These are phyloP conservation scores for Arachis stenosperma DNA, from an alignment of 306 rosid species.

Conservation along the genomic window DNA sequence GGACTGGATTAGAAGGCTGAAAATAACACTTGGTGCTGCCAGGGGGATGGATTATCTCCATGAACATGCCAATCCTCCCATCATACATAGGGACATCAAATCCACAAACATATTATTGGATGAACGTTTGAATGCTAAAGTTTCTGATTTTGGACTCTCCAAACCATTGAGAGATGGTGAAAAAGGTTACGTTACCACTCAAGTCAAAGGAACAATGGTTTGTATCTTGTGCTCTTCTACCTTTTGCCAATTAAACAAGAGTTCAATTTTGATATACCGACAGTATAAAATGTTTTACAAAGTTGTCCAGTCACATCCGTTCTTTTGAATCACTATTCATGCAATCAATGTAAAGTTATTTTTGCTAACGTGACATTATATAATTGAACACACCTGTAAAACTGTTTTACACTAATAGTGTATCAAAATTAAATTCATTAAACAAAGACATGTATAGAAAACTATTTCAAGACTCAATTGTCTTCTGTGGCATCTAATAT, in stretches of 20 bases:
- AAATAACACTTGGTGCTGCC: slow-evolving; percentile 70
- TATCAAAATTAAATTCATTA: too few species aligned
- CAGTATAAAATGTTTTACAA: too few species aligned
- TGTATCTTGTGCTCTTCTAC: slow-evolving; percentile 34
- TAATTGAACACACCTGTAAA: too few species aligned
- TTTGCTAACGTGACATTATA: too few species aligned
- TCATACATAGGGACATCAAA: slow-evolving; percentile 85
- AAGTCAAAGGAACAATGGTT: slow-evolving; percentile 87
- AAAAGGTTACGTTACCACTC: slow-evolving; percentile 64
- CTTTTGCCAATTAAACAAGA: too few species aligned
- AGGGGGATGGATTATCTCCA: slow-evolving; percentile 83
- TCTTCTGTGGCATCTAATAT: neutral
- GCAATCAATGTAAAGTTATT: too few species aligned
- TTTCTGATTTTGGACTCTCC: slow-evolving; percentile 85
- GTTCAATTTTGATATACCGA: too few species aligned
- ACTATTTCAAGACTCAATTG: neutral
- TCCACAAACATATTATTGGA: slow-evolving; percentile 78
- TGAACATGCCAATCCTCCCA: slow-evolving; percentile 76
- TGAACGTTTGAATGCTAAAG: slow-evolving; percentile 66
- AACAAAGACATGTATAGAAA: neutral
- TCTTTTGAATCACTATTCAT: too few species aligned
- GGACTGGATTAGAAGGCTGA: slow-evolving; percentile 74
- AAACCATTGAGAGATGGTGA: slow-evolving; percentile 62
- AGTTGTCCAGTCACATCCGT: too few species aligned
- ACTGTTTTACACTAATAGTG: too few species aligned